Percentiles rank a stretch among this genome's conserved stretches.
These are phyloP conservation scores for Vitis hybrid DNA, from an alignment of 177 flowering plant species.

Conservation along the genomic window DNA sequence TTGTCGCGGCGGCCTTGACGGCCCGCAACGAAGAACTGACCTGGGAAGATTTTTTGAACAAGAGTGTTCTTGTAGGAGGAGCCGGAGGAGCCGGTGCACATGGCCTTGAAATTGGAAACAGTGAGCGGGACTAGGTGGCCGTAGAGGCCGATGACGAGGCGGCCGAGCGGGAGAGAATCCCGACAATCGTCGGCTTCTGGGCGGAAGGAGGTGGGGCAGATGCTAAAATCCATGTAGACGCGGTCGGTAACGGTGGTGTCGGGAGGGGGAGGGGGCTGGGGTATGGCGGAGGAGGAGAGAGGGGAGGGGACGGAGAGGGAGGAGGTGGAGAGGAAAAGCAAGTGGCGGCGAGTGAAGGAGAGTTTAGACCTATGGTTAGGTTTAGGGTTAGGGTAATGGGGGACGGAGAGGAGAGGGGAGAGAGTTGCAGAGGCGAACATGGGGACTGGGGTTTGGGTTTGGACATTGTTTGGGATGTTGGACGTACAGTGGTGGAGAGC, in stretches of 20 bases:
- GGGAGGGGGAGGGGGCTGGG: conserved; percentile 28
- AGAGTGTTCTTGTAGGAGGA: conserved; percentile 70
- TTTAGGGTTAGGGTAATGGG: conserved; percentile 8
- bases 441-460: not conserved
- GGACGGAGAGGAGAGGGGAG: conserved; percentile 22
- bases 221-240: conserved; percentile 79
- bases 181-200: conserved; percentile 38
- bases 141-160: conserved; percentile 86
- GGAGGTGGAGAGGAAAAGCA: conserved; percentile 23
- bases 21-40: conserved; percentile 81
- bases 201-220: conserved; percentile 75
- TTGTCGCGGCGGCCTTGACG: conserved; percentile 70
- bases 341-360: conserved; percentile 38
- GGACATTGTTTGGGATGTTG: not conserved
- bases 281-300: conserved; percentile 24
- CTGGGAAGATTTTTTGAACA: conserved; percentile 84
- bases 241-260: conserved; percentile 94
- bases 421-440: conserved; percentile 5
- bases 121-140: conserved; percentile 82
- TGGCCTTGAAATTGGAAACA: conserved; percentile 80
- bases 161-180: conserved; percentile 68
- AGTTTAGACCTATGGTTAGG: conserved; percentile 36
- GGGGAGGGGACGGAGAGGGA: conserved; percentile 22
- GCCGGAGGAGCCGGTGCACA: conserved; percentile 55
- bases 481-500: not conserved